Percentiles rank a stretch among this genome's conserved stretches.
phyloP scores from a whole-genome alignment of 352 stramenopile species.

The Saprolegnia parasitica region DNA sequence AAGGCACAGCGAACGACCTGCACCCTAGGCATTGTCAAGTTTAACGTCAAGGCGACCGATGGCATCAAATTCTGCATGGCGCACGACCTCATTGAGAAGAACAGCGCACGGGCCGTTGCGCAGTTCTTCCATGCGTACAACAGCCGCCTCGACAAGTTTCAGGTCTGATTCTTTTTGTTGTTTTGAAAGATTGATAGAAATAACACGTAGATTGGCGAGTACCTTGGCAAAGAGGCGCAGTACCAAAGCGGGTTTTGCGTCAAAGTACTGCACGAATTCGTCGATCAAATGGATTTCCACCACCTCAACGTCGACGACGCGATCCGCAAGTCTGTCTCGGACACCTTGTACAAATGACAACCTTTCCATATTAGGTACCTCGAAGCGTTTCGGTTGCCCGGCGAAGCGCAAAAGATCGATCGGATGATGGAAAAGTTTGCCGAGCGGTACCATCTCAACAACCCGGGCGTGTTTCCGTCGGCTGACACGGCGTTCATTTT shows the following conservation, averaged over 20 bases:
- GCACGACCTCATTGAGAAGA: conserved; percentile 13
- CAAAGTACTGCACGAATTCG: conserved; percentile 95
- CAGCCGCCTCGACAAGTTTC: conserved; percentile 25
- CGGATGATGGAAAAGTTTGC: conserved; percentile 99
- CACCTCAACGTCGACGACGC: conserved; percentile 95
- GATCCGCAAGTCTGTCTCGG: conserved; percentile 72
- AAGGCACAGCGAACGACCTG: too few relatives aligned
- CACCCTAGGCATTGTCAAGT: conserved; percentile 20
- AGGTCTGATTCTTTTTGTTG: conserved; percentile 7
- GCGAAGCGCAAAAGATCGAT: conserved; percentile 99
- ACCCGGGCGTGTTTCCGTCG: conserved; percentile 86
- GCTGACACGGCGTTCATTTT: conserved; percentile 98
- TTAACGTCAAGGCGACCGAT: conserved; percentile 26
- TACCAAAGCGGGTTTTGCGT: conserved; percentile 91
- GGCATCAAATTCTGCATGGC: conserved; percentile 21
- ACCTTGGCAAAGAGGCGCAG: conserved; percentile 94
- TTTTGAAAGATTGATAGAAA: conserved; percentile 1
- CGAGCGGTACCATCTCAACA: conserved; percentile 84
- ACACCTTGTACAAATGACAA: not conserved
- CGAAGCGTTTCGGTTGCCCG: conserved; percentile 95
- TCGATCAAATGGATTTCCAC: conserved; percentile 94
- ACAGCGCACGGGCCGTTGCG: conserved; percentile 1
- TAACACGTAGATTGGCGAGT: conserved; percentile 85
- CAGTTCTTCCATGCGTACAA: conserved; percentile 25
- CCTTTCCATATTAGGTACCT: conserved; percentile 73